phyloP scores from a whole-genome alignment of 257 asterid species.

The Fraxinus anomala region DNA sequence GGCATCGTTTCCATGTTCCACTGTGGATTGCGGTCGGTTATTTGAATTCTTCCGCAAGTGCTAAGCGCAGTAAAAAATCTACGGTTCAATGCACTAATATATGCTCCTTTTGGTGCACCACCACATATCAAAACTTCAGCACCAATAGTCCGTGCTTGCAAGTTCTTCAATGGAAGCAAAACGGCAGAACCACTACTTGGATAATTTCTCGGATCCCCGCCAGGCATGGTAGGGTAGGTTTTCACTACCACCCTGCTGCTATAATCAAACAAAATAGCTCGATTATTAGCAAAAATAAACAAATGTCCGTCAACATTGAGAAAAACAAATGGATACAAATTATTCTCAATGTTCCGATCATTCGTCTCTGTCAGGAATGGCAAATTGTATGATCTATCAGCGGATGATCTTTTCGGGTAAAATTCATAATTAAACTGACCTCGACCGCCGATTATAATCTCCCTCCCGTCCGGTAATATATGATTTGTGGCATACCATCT shows the following conservation, averaged over 20 bases:
- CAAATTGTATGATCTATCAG: conserved; percentile 17
- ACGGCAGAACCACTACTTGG: conserved; percentile 70
- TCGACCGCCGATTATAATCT: conserved; percentile 47
- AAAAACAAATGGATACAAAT: conserved; percentile 54
- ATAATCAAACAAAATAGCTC: conserved; percentile 50
- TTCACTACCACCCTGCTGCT: conserved; percentile 17
- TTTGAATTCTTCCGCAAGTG: conserved; percentile 51
- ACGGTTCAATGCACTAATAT: conserved; percentile 30
- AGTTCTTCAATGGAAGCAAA: conserved; percentile 47
- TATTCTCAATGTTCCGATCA: conserved; percentile 44
- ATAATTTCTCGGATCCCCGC: conserved; percentile 59
- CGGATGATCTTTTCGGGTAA: conserved; percentile 32
- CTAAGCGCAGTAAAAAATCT: conserved; percentile 38
- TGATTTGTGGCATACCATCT: conserved; percentile 63
- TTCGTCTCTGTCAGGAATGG: conserved; percentile 39
- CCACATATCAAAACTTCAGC: conserved; percentile 54
- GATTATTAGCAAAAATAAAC: conserved; percentile 55
- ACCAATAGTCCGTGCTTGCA: neutral
- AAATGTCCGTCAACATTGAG: conserved; percentile 48
- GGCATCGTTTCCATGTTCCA: conserved; percentile 68
- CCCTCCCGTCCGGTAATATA: conserved; percentile 43
- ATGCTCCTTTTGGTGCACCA: conserved; percentile 56
- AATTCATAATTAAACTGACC: conserved; percentile 50
- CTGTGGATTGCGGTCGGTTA: conserved; percentile 42
- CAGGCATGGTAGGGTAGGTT: conserved; percentile 42